Conservation (phyloP, 2,329 filamentous ascomycete species). For the Fusarium tricinctum region DNA sequence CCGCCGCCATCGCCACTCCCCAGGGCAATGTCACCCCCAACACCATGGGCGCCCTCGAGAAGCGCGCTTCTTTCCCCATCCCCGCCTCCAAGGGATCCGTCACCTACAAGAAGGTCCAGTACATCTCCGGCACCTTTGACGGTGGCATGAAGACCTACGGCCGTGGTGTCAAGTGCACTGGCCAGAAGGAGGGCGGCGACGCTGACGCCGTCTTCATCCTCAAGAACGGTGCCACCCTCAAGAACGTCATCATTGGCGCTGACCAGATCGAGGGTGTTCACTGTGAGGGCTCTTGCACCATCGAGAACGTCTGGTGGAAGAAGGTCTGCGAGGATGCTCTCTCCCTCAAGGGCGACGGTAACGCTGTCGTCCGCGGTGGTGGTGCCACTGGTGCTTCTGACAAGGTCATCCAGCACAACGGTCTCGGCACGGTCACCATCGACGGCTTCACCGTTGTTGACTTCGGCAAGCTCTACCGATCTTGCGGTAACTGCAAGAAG, state of each 20-base stretch:
- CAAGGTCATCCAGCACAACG: slow-evolving; percentile 49
- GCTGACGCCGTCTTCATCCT: slow-evolving; percentile 43
- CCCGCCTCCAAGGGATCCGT: slow-evolving; percentile 47
- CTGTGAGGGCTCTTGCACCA: slow-evolving; percentile 45
- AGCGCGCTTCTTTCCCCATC: slow-evolving; percentile 45
- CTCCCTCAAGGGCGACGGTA: slow-evolving; percentile 41
- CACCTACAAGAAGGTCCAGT: slow-evolving; percentile 42
- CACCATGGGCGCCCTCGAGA: slow-evolving; percentile 47
- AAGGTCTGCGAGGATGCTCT: slow-evolving; percentile 47
- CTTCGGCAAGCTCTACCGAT: slow-evolving; percentile 48
- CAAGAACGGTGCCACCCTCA: slow-evolving; percentile 44
- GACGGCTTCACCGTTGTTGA: slow-evolving; percentile 46
- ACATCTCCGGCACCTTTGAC: slow-evolving; percentile 37
- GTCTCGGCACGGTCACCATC: slow-evolving; percentile 45
- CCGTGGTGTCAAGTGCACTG: slow-evolving; percentile 43
- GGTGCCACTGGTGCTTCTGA: slow-evolving; percentile 44
- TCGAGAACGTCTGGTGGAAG: slow-evolving; percentile 47
- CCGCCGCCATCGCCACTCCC: slow-evolving; percentile 39
- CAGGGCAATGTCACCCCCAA: slow-evolving; percentile 46
- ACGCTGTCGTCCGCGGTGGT: slow-evolving; percentile 42
- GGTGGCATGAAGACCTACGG: slow-evolving; percentile 46
- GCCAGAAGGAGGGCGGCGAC: slow-evolving; percentile 37
- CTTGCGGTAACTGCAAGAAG: slow-evolving; percentile 48
- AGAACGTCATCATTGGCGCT: slow-evolving; percentile 44
- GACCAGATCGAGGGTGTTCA: slow-evolving; percentile 45